A percentile compares a stretch with the other conserved stretches of the same genome.
phyloP scores from a whole-genome alignment of 305 asterid genomes.

The Petunia hybrid region DNA sequence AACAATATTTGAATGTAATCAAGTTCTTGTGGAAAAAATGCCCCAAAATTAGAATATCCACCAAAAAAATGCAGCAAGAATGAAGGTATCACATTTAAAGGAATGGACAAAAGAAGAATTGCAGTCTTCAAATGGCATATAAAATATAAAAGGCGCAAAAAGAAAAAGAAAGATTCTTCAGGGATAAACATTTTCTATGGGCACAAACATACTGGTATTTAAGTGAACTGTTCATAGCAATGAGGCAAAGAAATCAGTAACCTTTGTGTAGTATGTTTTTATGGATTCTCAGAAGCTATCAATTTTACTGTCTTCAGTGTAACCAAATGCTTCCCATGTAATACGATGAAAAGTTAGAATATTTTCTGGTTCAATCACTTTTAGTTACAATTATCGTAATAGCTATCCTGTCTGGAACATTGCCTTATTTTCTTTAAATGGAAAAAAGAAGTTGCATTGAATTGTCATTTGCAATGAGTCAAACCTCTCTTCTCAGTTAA shows the following conservation, averaged over 20 bases:
- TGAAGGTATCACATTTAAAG: not conserved
- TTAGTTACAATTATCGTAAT: not conserved
- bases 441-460: no score
- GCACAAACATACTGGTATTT: not conserved
- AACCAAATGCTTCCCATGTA: not conserved
- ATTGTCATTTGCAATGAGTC: no score
- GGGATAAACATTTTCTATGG: not conserved
- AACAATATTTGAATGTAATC: not conserved
- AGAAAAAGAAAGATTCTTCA: not conserved
- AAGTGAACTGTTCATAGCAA: not conserved
- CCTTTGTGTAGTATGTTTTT: not conserved
- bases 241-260: not conserved
- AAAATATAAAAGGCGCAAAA: not conserved
- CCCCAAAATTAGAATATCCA: conserved; percentile 19
- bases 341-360: not conserved
- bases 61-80: not conserved
- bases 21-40: not conserved
- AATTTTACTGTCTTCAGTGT: not conserved
- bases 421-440: no score
- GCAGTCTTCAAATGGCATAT: not conserved
- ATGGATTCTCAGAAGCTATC: not conserved
- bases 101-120: not conserved
- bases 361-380: not conserved
- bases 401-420: no score
- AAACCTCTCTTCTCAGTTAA: no score